Percentiles rank a stretch among this genome's conserved stretches.
Evolutionary conservation across 2,329 filamentous ascomycete genomes (phyloP).

Genomic region (Diaporthe caulivora): DNA sequence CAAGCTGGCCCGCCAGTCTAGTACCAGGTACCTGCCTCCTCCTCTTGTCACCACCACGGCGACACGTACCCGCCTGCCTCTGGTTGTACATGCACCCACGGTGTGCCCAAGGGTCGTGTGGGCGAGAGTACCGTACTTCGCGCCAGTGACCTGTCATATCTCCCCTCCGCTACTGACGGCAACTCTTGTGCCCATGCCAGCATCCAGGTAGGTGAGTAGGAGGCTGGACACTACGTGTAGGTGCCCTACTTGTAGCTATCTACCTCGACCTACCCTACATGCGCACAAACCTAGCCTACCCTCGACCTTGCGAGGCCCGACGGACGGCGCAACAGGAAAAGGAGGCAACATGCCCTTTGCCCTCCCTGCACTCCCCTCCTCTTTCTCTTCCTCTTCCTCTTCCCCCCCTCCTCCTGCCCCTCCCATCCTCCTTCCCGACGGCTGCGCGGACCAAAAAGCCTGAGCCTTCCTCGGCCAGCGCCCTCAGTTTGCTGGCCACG

Average conservation of each 20-base stretch:
- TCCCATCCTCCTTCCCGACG: not conserved
- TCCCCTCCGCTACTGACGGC: slow-evolving; percentile 8
- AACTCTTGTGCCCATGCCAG: no score
- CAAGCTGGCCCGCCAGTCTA: no score
- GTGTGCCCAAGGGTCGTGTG: not conserved
- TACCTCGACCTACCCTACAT: not conserved
- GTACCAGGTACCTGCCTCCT: not conserved
- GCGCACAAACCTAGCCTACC: no score
- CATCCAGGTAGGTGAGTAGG: no score
- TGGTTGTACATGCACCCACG: not conserved
- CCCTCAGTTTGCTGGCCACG: not conserved
- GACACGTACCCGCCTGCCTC: no score
- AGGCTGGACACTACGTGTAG: not conserved
- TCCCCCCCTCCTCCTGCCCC: not conserved
- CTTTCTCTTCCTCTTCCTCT: not conserved
- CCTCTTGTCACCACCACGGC: not conserved
- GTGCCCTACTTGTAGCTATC: not conserved
- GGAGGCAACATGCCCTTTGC: slow-evolving; percentile 19
- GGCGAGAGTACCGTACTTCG: not conserved
- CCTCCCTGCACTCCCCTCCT: not conserved
- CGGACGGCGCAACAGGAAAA: not conserved
- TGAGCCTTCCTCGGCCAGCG: not conserved
- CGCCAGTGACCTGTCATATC: slow-evolving; percentile 20
- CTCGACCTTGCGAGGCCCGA: not conserved
- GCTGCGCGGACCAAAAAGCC: not conserved